Evolutionary conservation across 73 alveolate species (phyloP), one percentile per base, ranked within the genome.

Genomic region (Tetrahymena elliotti): DNA sequence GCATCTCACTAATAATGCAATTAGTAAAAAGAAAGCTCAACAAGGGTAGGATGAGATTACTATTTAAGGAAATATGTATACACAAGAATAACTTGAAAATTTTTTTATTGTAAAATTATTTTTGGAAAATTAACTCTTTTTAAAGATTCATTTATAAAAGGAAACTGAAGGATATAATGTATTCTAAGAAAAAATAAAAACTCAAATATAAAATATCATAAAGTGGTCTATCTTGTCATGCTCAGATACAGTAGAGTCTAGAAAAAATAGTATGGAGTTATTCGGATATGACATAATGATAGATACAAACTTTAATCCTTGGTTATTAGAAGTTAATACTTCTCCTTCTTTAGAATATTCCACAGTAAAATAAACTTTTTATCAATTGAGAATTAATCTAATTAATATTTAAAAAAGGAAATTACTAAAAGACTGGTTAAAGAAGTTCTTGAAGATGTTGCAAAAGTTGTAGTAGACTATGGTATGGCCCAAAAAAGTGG

Each of bases 281-380:
- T 97, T 97, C 53, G 99, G 99, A 83, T 99, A 97, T 96, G 99
- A 99, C 96, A 95, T 98, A 33, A 98, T 98, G 99, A 98, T 98
- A 18, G 99, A 98, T 93, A 98, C 98, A 35, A 96, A 98, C 35
- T 96, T 94, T 39, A 96, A 98, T 93, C 97, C 98, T 93, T 98
- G 99, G 99, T 97, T 98, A 15, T 96, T 98, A 41, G 99, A 98
- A 95, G 97, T 98, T 24, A 98, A 98, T 95, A 95, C 99, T 27
- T 93, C 98, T 39, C 99, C 99, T 38, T 98, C 98, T 5, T 84
- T 98, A 99, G 99, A 98, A 93, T 98, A 98, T 94, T 98, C 99
- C 4, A 99, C 99, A 3, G 96, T 94, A 94, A 47, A 16, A 40
- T 68, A 4, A 22, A 35, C 36, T 36, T 2, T 27, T 8, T 27